A percentile compares a stretch with the other conserved stretches of the same genome.
These are phyloP conservation scores for Coniochaeta prunicola DNA, from an alignment of 2,329 filamentous ascomycete species.

Conservation along the genomic window DNA sequence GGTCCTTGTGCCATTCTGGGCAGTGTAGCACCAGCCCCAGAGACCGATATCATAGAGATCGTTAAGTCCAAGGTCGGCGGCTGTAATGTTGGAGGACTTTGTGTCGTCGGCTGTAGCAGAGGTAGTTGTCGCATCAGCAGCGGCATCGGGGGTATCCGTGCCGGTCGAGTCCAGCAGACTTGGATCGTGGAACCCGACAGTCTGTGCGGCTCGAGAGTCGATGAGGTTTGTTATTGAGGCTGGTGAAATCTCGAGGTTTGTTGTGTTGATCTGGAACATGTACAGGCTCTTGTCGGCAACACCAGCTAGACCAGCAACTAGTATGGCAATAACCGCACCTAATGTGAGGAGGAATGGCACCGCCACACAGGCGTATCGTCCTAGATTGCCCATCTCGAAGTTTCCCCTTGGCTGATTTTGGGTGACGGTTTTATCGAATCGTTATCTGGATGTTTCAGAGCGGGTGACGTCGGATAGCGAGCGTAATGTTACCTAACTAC, in stretches of 20 bases:
- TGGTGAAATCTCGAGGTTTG: slow-evolving; percentile 45
- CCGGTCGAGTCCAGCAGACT: slow-evolving; percentile 14
- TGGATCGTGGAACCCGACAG: slow-evolving; percentile 1
- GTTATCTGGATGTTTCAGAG: not conserved
- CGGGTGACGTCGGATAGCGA: not conserved
- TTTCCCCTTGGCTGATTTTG: not conserved
- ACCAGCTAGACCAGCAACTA: slow-evolving; percentile 49
- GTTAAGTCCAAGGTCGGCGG: slow-evolving; percentile 52
- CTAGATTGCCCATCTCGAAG: slow-evolving; percentile 35
- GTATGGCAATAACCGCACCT: slow-evolving; percentile 64
- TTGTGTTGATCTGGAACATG: slow-evolving; percentile 55
- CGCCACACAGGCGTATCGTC: slow-evolving; percentile 79
- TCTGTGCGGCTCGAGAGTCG: not conserved
- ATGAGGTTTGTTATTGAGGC: slow-evolving; percentile 9
- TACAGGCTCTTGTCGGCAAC: slow-evolving; percentile 49
- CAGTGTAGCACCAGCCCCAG: slow-evolving; percentile 77
- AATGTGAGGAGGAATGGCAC: slow-evolving; percentile 78
- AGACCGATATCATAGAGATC: slow-evolving; percentile 76
- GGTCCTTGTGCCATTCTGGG: slow-evolving; percentile 45
- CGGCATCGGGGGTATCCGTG: not conserved
- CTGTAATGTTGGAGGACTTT: slow-evolving; percentile 42
- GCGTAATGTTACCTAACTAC: not conserved
- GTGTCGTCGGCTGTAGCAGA: slow-evolving; percentile 4
- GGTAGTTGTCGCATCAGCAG: not conserved
- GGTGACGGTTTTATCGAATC: not conserved